phyloP scores from a whole-genome alignment of 371 early-diverging fungal genomes.

The Mortierella sp. region DNA sequence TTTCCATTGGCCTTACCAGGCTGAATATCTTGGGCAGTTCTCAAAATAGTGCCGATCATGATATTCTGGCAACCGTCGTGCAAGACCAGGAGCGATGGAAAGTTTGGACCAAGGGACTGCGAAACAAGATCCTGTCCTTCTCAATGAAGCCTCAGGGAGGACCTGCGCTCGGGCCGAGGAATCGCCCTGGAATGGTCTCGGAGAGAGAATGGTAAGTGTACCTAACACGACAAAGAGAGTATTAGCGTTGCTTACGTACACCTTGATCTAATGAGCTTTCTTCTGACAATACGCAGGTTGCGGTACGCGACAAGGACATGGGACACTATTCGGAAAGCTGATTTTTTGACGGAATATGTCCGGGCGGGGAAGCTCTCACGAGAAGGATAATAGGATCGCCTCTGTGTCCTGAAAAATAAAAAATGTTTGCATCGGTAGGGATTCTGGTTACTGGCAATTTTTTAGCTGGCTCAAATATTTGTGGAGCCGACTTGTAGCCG shows the following conservation, averaged over 20 bases:
- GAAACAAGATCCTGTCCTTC: slow-evolving; percentile 47
- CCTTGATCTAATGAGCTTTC: background rate
- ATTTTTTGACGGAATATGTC: slow-evolving; percentile 32
- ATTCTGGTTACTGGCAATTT: no score
- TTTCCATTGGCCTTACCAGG: slow-evolving; percentile 11
- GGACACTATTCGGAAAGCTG: slow-evolving; percentile 39
- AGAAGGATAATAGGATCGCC: slow-evolving; percentile 37
- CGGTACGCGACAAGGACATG: slow-evolving; percentile 34
- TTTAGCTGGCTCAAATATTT: no score
- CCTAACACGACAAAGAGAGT: background rate
- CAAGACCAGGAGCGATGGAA: slow-evolving; percentile 42
- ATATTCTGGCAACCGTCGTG: slow-evolving; percentile 18
- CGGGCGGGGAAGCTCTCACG: slow-evolving; percentile 37
- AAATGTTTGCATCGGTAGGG: no score
- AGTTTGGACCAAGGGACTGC: slow-evolving; percentile 33
- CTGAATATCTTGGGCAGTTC: slow-evolving; percentile 20
- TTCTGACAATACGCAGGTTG: slow-evolving; percentile 18
- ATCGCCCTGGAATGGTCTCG: slow-evolving; percentile 42
- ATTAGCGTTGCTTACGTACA: background rate
- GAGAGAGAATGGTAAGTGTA: slow-evolving; percentile 43
- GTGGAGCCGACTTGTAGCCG: no score
- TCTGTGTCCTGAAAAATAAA: no score
- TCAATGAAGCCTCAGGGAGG: slow-evolving; percentile 52
- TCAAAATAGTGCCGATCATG: slow-evolving; percentile 12
- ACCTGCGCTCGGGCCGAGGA: slow-evolving; percentile 45